Evolutionary conservation across 2,329 filamentous ascomycete species (phyloP).

Genomic region (Fusarium graminum): DNA sequence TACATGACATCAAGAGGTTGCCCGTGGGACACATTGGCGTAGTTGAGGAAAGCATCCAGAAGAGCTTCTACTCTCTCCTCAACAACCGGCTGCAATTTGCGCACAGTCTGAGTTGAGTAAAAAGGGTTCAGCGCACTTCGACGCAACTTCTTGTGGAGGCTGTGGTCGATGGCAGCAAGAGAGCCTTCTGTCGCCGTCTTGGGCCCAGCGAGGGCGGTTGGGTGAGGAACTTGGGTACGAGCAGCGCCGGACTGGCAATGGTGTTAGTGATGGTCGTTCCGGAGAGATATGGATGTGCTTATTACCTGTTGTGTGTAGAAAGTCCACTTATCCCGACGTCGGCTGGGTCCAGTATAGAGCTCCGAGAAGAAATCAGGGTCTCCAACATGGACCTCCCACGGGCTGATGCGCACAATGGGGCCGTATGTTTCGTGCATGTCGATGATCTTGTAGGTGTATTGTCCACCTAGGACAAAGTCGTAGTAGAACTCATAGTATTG

Average conservation of each 20-base stretch:
- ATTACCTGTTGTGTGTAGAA: conserved; percentile 55
- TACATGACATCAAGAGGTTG: conserved; percentile 54
- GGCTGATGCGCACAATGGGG: conserved; percentile 57
- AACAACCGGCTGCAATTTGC: conserved; percentile 55
- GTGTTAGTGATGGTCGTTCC: conserved; percentile 27
- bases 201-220: conserved; percentile 27
- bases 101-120: conserved; percentile 55
- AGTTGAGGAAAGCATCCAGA: conserved; percentile 50
- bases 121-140: conserved; percentile 55
- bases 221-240: conserved; percentile 45
- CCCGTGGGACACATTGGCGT: conserved; percentile 45
- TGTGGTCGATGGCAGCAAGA: conserved; percentile 54
- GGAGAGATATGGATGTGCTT: conserved; percentile 16
- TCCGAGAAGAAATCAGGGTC: conserved; percentile 57
- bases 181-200: conserved; percentile 50
- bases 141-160: conserved; percentile 51
- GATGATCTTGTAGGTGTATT: conserved; percentile 59
- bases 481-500: conserved; percentile 60
- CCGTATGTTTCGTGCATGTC: conserved; percentile 60
- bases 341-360: conserved; percentile 53
- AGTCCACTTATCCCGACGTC: conserved; percentile 52
- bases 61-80: conserved; percentile 55
- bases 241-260: conserved; percentile 52
- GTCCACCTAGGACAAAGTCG: conserved; percentile 57
- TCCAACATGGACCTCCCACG: conserved; percentile 57